Conservation (phyloP, 352 stramenopile genomes). For the Phytophthora melonis region DNA sequence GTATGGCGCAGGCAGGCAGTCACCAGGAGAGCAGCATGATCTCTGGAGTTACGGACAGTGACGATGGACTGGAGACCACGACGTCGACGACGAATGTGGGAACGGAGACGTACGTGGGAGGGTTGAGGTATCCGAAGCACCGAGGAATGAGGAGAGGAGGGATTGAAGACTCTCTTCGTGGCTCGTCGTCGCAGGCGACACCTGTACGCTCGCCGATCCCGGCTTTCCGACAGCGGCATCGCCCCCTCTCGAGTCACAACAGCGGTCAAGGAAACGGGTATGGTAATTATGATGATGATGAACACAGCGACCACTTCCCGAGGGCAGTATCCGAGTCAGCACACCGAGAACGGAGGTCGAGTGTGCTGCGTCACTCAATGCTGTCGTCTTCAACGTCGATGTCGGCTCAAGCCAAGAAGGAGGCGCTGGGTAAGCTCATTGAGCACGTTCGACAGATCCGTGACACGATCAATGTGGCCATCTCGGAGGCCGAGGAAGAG, state of each 20-base stretch:
- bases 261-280: slow-evolving; percentile 22
- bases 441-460: slow-evolving; percentile 74
- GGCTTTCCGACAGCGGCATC: slow-evolving; percentile 29
- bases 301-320: slow-evolving; percentile 17
- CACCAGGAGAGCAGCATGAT: slow-evolving; percentile 29
- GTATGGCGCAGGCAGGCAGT: slow-evolving; percentile 60
- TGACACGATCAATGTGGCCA: slow-evolving; percentile 71
- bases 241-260: slow-evolving; percentile 16
- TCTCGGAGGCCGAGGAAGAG: slow-evolving; percentile 66
- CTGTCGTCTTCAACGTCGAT: slow-evolving; percentile 46
- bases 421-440: slow-evolving; percentile 63
- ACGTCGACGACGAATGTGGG: slow-evolving; percentile 55
- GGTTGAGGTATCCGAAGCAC: slow-evolving; percentile 46
- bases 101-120: slow-evolving; percentile 57
- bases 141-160: slow-evolving; percentile 26
- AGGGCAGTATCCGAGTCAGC: slow-evolving; percentile 24
- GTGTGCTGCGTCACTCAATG: slow-evolving; percentile 38
- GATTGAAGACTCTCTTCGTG: slow-evolving; percentile 27
- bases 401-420: slow-evolving; percentile 42
- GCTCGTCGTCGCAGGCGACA: slow-evolving; percentile 13
- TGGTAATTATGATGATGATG: slow-evolving; percentile 17
- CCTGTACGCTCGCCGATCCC: slow-evolving; percentile 29
- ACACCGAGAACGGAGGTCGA: slow-evolving; percentile 15
- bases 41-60: slow-evolving; percentile 36
- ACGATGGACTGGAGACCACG: slow-evolving; percentile 36